Conservation (phyloP, 164 flowering plant genomes). For the Protea cynaroides region DNA sequence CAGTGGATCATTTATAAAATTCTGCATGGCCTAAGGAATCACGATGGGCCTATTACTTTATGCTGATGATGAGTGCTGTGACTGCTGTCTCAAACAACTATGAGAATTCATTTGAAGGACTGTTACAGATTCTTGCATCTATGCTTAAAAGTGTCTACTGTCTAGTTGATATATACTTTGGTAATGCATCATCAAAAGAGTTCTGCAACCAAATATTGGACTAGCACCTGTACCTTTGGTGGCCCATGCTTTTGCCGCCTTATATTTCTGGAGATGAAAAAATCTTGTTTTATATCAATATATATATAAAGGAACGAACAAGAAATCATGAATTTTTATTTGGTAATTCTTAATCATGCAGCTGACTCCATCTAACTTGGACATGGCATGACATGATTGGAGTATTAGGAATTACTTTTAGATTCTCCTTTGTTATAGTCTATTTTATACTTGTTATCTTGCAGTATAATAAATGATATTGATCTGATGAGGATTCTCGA, state of each 20-base stretch:
- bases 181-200: neutral
- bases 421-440: neutral
- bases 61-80: too few species aligned
- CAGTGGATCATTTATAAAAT: neutral
- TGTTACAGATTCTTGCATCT: neutral
- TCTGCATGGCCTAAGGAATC: neutral
- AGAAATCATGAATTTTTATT: too few species aligned
- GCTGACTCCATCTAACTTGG: too few species aligned
- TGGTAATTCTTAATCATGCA: too few species aligned
- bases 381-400: too few species aligned
- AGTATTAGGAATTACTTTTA: neutral
- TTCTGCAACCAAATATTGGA: too few species aligned
- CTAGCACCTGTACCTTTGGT: too few species aligned
- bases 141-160: neutral
- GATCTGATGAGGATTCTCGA: slow-evolving; percentile 73
- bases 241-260: too few species aligned
- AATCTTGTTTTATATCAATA: too few species aligned
- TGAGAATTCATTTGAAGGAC: neutral
- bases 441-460: slow-evolving; percentile 1
- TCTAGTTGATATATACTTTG: neutral
- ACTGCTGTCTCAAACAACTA: too few species aligned
- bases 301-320: too few species aligned
- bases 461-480: slow-evolving; percentile 79
- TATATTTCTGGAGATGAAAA: too few species aligned
- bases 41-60: neutral